Conservation (phyloP, 805 yeast genomes). For the Ogataea angusta region DNA sequence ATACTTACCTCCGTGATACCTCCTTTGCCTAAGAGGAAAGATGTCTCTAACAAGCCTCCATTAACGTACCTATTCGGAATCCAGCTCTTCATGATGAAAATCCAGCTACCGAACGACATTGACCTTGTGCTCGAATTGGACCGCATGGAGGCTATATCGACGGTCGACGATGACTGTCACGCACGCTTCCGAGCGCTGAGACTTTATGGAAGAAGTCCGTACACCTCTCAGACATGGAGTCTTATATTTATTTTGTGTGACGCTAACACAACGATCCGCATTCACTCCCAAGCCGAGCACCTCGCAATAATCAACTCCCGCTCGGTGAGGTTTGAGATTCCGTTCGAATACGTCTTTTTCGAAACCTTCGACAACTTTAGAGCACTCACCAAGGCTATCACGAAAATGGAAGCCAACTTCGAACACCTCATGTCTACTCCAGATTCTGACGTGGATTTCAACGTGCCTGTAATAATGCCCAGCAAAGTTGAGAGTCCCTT, state of each 20-base stretch:
- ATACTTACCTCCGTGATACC: constrained; percentile 16
- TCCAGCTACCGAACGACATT: constrained; percentile 28
- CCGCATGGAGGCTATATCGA: constrained; percentile 24
- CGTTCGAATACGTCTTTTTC: constrained; percentile 74
- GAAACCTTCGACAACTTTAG: constrained; percentile 78
- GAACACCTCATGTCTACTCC: constrained; percentile 22
- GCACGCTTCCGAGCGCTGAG: constrained; percentile 26
- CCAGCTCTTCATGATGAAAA: constrained; percentile 23
- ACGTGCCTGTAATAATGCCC: constrained; percentile 31
- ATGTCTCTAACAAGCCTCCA: background rate
- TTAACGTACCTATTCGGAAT: constrained; percentile 21
- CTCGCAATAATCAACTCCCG: constrained; percentile 18
- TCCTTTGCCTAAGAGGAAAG: background rate
- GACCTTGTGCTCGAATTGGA: constrained; percentile 30
- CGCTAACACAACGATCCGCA: constrained; percentile 14
- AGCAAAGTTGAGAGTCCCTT: constrained; percentile 37
- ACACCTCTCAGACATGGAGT: constrained; percentile 27
- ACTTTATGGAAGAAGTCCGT: constrained; percentile 29
- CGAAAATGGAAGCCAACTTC: constrained; percentile 44
- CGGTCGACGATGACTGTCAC: constrained; percentile 10
- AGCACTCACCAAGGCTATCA: constrained; percentile 64
- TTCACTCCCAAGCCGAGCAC: constrained; percentile 7
- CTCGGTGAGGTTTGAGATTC: constrained; percentile 43
- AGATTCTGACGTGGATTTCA: constrained; percentile 27
- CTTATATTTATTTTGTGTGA: constrained; percentile 22